phyloP scores from a whole-genome alignment of 441 rosid genomes.

The Manihot esculenta region DNA sequence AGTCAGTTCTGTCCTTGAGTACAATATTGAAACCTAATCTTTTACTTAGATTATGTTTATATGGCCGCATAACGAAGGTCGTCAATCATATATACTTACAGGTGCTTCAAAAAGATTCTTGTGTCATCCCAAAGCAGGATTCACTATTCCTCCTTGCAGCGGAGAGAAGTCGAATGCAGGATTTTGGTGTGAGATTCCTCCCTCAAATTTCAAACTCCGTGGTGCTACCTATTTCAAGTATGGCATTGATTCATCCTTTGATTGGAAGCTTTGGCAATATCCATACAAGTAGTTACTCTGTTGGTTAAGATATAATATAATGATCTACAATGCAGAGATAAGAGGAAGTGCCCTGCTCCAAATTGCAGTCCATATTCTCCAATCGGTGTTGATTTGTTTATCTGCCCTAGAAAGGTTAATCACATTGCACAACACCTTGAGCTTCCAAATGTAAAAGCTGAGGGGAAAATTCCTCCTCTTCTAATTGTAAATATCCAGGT shows the following conservation, averaged over 20 bases:
- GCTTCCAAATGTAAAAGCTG: constrained; percentile 64
- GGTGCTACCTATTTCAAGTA: constrained; percentile 83
- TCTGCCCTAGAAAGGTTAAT: constrained; percentile 75
- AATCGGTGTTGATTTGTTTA: constrained; percentile 73
- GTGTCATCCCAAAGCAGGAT: constrained; percentile 61
- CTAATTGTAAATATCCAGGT: constrained; percentile 92
- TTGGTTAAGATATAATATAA: constrained; percentile 22
- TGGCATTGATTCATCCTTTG: constrained; percentile 14
- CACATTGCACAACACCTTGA: constrained; percentile 88
- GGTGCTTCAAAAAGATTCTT: constrained; percentile 52
- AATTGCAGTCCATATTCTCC: constrained; percentile 60
- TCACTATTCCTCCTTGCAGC: constrained; percentile 43
- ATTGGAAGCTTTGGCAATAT: constrained; percentile 5
- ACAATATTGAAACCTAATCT: background rate
- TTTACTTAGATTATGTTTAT: background rate
- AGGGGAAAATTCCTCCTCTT: constrained; percentile 70
- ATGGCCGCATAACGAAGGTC: background rate
- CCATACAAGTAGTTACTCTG: constrained; percentile 10
- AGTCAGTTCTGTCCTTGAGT: background rate
- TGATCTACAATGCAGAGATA: constrained; percentile 60
- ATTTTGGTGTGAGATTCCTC: constrained; percentile 73
- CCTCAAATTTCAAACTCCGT: constrained; percentile 85
- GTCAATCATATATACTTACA: constrained; percentile 21
- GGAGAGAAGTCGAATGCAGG: constrained; percentile 54
- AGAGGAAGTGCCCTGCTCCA: constrained; percentile 69